phyloP scores from a whole-genome alignment of 169 alveolate species.

The Babesia divergens region DNA sequence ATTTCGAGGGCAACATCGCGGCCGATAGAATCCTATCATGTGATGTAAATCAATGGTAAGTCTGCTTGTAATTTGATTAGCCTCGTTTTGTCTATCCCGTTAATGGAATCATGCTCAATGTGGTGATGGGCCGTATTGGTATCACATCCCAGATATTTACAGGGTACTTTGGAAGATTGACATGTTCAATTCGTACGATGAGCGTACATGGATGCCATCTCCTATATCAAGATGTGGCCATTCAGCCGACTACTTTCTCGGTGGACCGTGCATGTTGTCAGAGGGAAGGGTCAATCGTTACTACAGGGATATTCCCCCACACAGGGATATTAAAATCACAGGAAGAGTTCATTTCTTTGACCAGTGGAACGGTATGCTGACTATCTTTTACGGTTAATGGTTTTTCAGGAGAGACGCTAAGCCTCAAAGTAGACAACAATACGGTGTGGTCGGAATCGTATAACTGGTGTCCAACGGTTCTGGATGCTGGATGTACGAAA shows the following conservation, averaged over 20 bases:
- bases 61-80: too few relatives aligned
- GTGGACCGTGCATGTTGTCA: slow-evolving; percentile 59
- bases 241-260: slow-evolving; percentile 60
- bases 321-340: slow-evolving; percentile 60
- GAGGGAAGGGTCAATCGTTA: slow-evolving; percentile 46
- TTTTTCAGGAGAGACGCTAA: slow-evolving; percentile 66
- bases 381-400: neutral
- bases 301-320: slow-evolving; percentile 56
- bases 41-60: slow-evolving; percentile 53
- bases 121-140: neutral
- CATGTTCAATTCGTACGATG: slow-evolving; percentile 30
- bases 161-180: slow-evolving; percentile 53
- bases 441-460: slow-evolving; percentile 72
- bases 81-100: too few relatives aligned
- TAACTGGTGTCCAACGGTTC: slow-evolving; percentile 65
- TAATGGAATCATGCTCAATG: too few relatives aligned
- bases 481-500: slow-evolving; percentile 56
- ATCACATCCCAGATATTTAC: neutral
- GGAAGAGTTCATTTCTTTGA: slow-evolving; percentile 80
- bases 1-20: slow-evolving; percentile 37
- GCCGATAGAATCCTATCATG: slow-evolving; percentile 17
- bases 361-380: slow-evolving; percentile 68
- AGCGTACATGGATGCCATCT: slow-evolving; percentile 42
- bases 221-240: slow-evolving; percentile 38
- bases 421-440: slow-evolving; percentile 67